A percentile compares a stretch with the other conserved stretches of the same genome.
Evolutionary conservation across 2,329 filamentous ascomycete genomes (phyloP).

Genomic region (Arthroderma uncinatum): DNA sequence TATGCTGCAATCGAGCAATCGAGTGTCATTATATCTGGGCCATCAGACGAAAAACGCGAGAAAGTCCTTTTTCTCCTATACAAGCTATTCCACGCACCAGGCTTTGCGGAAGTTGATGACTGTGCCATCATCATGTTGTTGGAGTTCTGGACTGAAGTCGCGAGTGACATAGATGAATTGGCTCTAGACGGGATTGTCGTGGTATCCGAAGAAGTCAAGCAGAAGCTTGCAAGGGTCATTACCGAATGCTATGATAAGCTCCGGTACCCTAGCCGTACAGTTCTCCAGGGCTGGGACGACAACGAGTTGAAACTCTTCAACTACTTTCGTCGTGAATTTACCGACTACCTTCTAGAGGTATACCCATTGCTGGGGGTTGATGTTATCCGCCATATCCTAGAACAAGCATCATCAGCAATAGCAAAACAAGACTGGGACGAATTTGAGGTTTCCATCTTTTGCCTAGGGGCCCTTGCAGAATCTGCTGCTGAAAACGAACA

Average conservation of each 20-base stretch:
- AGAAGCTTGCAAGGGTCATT: conserved; percentile 31
- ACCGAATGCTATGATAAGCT: conserved; percentile 35
- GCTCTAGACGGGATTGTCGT: conserved; percentile 22
- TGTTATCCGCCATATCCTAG: conserved; percentile 33
- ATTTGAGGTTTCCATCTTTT: conserved; percentile 36
- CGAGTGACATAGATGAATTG: conserved; percentile 29
- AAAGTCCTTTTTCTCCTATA: conserved; percentile 29
- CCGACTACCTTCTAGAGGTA: conserved; percentile 35
- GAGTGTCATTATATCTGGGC: conserved; percentile 22
- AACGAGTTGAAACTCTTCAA: conserved; percentile 35
- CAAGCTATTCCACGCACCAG: conserved; percentile 30
- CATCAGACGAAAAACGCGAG: conserved; percentile 24
- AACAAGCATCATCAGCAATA: conserved; percentile 27
- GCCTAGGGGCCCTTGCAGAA: conserved; percentile 35
- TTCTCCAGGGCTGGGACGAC: conserved; percentile 30
- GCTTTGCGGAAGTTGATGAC: conserved; percentile 33
- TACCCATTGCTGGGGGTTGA: conserved; percentile 35
- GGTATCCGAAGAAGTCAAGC: conserved; percentile 25
- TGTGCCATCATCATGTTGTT: conserved; percentile 27
- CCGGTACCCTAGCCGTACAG: conserved; percentile 27
- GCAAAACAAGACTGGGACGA: conserved; percentile 29
- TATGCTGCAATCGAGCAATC: conserved; percentile 25
- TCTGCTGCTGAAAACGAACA: conserved; percentile 36
- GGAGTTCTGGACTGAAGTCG: conserved; percentile 35
- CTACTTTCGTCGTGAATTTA: conserved; percentile 36